Evolutionary conservation across 176 grass and related monocot species (phyloP), one percentile per base, ranked within the genome.

Genomic region (Thinopyrum elongatum): DNA sequence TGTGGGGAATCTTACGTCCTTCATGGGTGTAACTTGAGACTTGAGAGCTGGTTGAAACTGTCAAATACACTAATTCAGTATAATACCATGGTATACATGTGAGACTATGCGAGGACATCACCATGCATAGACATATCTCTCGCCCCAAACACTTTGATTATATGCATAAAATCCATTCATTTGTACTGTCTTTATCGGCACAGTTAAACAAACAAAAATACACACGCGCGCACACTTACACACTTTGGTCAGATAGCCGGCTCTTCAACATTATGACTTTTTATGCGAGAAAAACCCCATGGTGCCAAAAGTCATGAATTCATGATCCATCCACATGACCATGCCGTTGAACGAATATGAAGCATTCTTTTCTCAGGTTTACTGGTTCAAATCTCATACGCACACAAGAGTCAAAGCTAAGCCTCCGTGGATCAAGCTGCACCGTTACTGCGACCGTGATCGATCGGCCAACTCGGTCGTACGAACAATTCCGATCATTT

Each of bases 261-360:
- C 5, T 72, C 35, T 21, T 71, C 2, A 3, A 7, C 5, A 5
- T 72, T 72, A 17, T 11, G 69, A 72, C 35, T 8, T 72, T 39
- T 41, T 17, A 70, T 35, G 34, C 34, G 62, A 35, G 34, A 70
- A 8, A 10, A 70, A 61, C 10, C 3, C 16, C 4, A 47, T 34
- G 22, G 47, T 21, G 80, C 44, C 78, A 76, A 79, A 72, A 79
- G 30, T 9, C n/a, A 73, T 49, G 35, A 72, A 79, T n/a, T 9
- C n/a, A 73, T 49, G 35, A 8, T 75, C 6, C 1, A 55, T 55
- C 51, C 51, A 55, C 4, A 64, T 1, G 11, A 64, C 15, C 61
- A 27, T 27, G 26, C 51, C 0, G 16, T 55, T 21, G 51, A 55
- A 55, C 1, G 3, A 21, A 39, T 29, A 60, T 38, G 69, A 25